These are phyloP conservation scores for Aegle marmelos DNA, from an alignment of 345 rosid species.

Conservation along the genomic window DNA sequence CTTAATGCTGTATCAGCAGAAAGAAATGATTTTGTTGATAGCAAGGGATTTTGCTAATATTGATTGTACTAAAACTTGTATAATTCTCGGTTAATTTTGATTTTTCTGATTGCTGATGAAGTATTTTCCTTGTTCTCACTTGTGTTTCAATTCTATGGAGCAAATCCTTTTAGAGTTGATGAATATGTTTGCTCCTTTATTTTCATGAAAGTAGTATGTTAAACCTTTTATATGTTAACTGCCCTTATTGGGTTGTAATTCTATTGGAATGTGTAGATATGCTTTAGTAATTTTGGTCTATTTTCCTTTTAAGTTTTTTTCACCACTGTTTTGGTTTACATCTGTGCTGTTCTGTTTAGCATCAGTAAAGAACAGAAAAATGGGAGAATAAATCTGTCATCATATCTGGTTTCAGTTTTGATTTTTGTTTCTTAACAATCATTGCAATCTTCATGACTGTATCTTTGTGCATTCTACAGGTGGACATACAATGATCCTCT, in stretches of 20 bases:
- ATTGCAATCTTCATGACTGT: slow-evolving; percentile 13
- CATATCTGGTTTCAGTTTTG: not conserved
- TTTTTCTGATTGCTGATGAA: not conserved
- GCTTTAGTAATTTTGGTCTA: not conserved
- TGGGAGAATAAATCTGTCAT: not conserved
- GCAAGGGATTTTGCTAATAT: not conserved
- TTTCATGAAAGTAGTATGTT: not conserved
- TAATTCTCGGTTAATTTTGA: not conserved
- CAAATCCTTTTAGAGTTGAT: not conserved
- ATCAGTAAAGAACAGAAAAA: not conserved
- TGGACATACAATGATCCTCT: slow-evolving; percentile 70
- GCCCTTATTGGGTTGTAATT: not conserved
- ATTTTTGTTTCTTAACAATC: not conserved
- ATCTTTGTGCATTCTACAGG: slow-evolving; percentile 31
- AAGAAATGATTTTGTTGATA: not conserved
- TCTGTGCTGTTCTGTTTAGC: not conserved
- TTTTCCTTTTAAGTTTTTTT: not conserved
- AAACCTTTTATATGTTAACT: not conserved
- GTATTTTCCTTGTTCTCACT: not conserved
- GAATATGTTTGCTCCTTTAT: not conserved
- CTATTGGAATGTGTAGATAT: not conserved
- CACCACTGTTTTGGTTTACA: not conserved
- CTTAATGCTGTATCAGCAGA: not conserved
- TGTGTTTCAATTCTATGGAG: not conserved
- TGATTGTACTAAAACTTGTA: not conserved